Conservation (phyloP, 2,329 filamentous ascomycete genomes). For the Pezicula rhizophila region DNA sequence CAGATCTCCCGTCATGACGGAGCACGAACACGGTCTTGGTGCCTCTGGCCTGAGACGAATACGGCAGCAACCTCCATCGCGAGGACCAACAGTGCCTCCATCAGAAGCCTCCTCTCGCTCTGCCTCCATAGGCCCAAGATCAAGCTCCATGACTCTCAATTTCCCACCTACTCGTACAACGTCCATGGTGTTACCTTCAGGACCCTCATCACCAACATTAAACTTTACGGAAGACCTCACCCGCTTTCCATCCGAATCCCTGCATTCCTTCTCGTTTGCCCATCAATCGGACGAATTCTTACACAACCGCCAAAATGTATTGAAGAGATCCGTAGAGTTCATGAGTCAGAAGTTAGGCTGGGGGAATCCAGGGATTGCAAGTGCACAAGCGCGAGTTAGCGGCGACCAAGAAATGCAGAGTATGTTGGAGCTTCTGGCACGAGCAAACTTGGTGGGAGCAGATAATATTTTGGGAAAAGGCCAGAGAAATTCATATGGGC, state of each 20-base stretch:
- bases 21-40: constrained; percentile 82
- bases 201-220: constrained; percentile 61
- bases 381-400: constrained; percentile 73
- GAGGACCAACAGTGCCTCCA: constrained; percentile 58
- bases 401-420: constrained; percentile 84
- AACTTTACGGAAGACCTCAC: constrained; percentile 80
- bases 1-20: constrained; percentile 76
- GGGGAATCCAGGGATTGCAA: constrained; percentile 69
- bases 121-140: constrained; percentile 54
- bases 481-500: constrained; percentile 45
- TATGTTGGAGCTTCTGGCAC: constrained; percentile 82
- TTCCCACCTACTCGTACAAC: constrained; percentile 39
- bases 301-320: constrained; percentile 83
- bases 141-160: constrained; percentile 65
- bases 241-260: constrained; percentile 88
- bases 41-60: constrained; percentile 87
- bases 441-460: constrained; percentile 70
- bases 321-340: constrained; percentile 93
- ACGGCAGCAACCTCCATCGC: constrained; percentile 71
- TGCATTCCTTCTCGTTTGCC: constrained; percentile 97
- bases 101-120: constrained; percentile 59
- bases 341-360: constrained; percentile 83
- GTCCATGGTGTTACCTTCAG: constrained; percentile 34
- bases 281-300: constrained; percentile 90
- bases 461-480: constrained; percentile 51